Conservation (phyloP, 768 basidiomycete species). For the Pulveroboletus ravenelii region DNA sequence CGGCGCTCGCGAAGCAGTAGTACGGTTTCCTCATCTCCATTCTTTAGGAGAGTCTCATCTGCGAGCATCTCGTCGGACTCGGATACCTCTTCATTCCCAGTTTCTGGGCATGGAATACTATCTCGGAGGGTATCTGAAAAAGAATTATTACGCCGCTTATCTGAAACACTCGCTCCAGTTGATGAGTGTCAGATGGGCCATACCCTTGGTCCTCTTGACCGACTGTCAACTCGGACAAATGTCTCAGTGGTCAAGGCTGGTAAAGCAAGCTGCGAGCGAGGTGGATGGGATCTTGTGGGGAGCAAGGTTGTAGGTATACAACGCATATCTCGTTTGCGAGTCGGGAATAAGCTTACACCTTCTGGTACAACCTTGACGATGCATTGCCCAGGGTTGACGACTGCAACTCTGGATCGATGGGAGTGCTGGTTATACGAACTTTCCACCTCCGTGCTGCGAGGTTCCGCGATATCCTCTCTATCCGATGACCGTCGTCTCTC, state of each 20-base stretch:
- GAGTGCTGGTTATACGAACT: conserved; percentile 79
- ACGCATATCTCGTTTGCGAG: conserved; percentile 49
- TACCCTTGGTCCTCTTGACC: conserved; percentile 34
- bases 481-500: conserved; percentile 19
- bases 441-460: conserved; percentile 41
- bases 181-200: conserved; percentile 27
- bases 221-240: conserved; percentile 38
- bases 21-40: conserved; percentile 41
- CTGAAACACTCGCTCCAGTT: conserved; percentile 41
- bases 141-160: conserved; percentile 46
- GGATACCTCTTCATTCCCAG: conserved; percentile 61
- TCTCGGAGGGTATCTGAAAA: conserved; percentile 72
- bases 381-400: conserved; percentile 44
- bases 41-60: conserved; percentile 46
- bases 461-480: conserved; percentile 49
- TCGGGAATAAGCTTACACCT: conserved; percentile 23
- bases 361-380: conserved; percentile 11
- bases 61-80: conserved; percentile 31
- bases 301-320: conserved; percentile 66
- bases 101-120: conserved; percentile 76
- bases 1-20: conserved; percentile 64
- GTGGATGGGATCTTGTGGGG: conserved; percentile 66
- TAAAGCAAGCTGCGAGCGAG: conserved; percentile 65
- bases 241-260: conserved; percentile 50
- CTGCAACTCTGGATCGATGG: conserved; percentile 72